A percentile compares a stretch with the other conserved stretches of the same genome.
These are phyloP conservation scores for Fusarium albidum DNA, from an alignment of 2,329 filamentous ascomycete species.

Conservation along the genomic window DNA sequence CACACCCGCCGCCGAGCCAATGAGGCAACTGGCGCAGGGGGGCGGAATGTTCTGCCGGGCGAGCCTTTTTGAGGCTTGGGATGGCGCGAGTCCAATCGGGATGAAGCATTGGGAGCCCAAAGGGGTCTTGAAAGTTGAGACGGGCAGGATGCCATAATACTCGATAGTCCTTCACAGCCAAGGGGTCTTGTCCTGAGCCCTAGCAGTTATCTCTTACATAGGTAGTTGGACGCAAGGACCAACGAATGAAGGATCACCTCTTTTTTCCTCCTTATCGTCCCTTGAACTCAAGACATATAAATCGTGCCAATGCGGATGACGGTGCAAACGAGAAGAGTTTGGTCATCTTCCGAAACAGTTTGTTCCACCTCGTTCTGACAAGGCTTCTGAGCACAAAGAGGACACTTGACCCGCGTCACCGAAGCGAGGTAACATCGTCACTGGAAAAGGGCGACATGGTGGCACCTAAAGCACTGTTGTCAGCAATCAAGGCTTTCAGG, in stretches of 20 bases:
- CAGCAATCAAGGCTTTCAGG: not conserved
- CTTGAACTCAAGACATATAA: too few species aligned
- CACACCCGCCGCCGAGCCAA: constrained; percentile 23
- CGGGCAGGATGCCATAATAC: constrained; percentile 5
- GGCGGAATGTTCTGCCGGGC: constrained; percentile 14
- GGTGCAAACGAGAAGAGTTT: too few species aligned
- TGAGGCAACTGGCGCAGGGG: constrained; percentile 9
- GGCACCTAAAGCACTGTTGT: not conserved
- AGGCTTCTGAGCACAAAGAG: too few species aligned
- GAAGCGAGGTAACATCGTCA: not conserved
- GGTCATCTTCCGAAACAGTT: too few species aligned
- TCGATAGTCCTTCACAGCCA: not conserved
- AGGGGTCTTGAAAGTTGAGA: constrained; percentile 9
- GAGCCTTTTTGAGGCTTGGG: constrained; percentile 17
- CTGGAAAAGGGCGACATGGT: not conserved
- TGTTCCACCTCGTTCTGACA: too few species aligned
- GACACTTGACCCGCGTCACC: not conserved
- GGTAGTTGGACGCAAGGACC: too few species aligned
- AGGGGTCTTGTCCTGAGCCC: constrained; percentile 1
- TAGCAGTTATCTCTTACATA: not conserved
- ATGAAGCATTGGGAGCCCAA: constrained; percentile 13
- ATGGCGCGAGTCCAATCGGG: constrained; percentile 22
- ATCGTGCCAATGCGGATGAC: too few species aligned
- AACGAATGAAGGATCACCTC: too few species aligned
- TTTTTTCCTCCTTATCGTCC: too few species aligned